phyloP scores from a whole-genome alignment of 1,139 yeast species.

The Hansenula sp. region DNA sequence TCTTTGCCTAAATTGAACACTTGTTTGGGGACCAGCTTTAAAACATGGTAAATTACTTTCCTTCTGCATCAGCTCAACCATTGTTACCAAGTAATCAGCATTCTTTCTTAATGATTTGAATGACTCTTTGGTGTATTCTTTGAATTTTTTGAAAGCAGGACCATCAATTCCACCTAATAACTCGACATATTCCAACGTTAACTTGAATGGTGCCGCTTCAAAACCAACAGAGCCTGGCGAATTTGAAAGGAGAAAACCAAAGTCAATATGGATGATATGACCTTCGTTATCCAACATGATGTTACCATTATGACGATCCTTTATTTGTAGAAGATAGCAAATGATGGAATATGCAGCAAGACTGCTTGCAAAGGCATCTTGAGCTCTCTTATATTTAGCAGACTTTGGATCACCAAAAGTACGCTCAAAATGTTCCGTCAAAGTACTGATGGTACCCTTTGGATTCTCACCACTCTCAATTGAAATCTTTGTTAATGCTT shows the following conservation, averaged over 20 bases:
- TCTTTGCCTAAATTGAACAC: constrained; percentile 72
- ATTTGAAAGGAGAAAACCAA: constrained; percentile 87
- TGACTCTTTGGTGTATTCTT: constrained; percentile 60
- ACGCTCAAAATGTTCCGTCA: constrained; percentile 72
- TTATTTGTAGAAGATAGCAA: constrained; percentile 84
- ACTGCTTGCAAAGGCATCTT: constrained; percentile 77
- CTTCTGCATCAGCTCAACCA: constrained; percentile 91
- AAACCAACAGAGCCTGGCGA: constrained; percentile 96
- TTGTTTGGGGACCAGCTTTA: constrained; percentile 80
- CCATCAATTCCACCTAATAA: constrained; percentile 76
- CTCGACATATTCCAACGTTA: constrained; percentile 85
- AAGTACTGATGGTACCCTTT: constrained; percentile 64
- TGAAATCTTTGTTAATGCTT: constrained; percentile 77
- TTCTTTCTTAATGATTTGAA: constrained; percentile 69
- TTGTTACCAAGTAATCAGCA: constrained; percentile 66
- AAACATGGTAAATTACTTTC: constrained; percentile 91
- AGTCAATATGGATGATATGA: constrained; percentile 92
- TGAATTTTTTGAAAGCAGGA: constrained; percentile 54
- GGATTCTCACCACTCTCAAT: constrained; percentile 61
- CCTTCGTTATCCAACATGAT: constrained; percentile 93
- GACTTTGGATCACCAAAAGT: constrained; percentile 64
- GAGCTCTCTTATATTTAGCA: constrained; percentile 61
- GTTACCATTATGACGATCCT: constrained; percentile 96
- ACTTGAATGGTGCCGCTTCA: constrained; percentile 95
- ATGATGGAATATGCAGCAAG: constrained; percentile 87